Evolutionary conservation across 768 basidiomycete species (phyloP), one percentile per base, ranked within the genome.

Genomic region (Pleurotus platypus): DNA sequence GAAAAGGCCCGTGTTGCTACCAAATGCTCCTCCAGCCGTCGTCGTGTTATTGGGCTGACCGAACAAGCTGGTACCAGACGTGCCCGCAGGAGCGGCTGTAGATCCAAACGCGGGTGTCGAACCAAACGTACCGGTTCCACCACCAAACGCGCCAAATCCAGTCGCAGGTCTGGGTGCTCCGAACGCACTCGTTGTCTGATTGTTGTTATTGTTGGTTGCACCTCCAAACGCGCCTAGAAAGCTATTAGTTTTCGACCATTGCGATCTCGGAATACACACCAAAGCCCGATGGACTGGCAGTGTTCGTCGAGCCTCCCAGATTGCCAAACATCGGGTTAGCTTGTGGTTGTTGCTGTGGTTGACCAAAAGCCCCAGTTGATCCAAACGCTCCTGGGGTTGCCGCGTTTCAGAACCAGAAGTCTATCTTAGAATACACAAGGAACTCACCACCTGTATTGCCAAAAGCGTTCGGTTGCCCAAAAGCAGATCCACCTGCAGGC

Each of bases 241-340:
- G 45, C 22, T 26, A 51, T 56, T 57, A 48, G 67, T 49, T 64
- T 63, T 55, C 49, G 47, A 59, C 57, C 61, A 61, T 20, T 60
- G 43, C 46, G 56, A 60, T 57, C 51, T 57, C 57, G 67, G 63
- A 61, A 64, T 62, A 67, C 75, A 61, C 59, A 82, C 81, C 78
- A 64, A 81, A 82, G 59, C 74, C 78, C 49, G 69, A 58, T 27
- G 68, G 60, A 4, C 69, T 63, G 12, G 63, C 61, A 56, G 64
- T 62, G 58, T 62, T 63, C 46, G 71, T 62, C 13, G 74, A 62
- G 55, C 72, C 68, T 22, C 72, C 75, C 46, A 85, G 66, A 60
- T 79, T 82, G 49, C 90, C 90, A 68, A 92, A 92, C 88, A 92
- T 92, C 42, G 90, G 87, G 64, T 91, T 91, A 4, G 84, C 80